A percentile compares a stretch with the other conserved stretches of the same genome.
Conservation (phyloP, 768 basidiomycete genomes). For the Suillus fuscotomentosus region DNA sequence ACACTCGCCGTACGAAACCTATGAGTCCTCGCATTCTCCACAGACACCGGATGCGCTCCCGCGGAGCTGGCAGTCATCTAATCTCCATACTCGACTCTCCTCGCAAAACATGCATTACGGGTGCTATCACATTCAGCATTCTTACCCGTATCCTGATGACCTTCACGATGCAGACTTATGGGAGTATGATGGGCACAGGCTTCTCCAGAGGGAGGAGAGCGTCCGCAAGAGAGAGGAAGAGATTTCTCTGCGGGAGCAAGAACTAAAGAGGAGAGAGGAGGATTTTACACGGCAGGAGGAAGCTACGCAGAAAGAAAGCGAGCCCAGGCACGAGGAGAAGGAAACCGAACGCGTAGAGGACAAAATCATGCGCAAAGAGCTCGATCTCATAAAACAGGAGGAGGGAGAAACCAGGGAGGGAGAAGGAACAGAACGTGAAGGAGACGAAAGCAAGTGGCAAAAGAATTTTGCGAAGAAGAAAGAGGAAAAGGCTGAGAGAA, state of each 20-base stretch:
- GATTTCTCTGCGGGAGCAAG: not conserved
- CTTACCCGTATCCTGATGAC: conserved; percentile 23
- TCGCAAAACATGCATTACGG: conserved; percentile 29
- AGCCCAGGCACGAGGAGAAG: conserved; percentile 10
- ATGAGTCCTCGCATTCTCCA: conserved; percentile 26
- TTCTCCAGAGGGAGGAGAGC: conserved; percentile 32
- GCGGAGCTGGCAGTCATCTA: conserved; percentile 28
- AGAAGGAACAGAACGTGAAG: conserved; percentile 17
- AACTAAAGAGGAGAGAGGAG: conserved; percentile 15
- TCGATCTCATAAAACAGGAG: conserved; percentile 19
- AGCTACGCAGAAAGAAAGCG: conserved; percentile 3
- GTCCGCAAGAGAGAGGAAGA: conserved; percentile 31
- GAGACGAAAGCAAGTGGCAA: conserved; percentile 22
- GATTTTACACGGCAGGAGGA: conserved; percentile 1
- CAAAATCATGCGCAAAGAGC: conserved; percentile 30
- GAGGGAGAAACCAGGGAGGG: conserved; percentile 14
- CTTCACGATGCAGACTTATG: conserved; percentile 27
- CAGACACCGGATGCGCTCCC: conserved; percentile 27
- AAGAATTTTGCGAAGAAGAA: conserved; percentile 23
- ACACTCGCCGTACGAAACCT: conserved; percentile 24
- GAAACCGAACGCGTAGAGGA: conserved; percentile 21
- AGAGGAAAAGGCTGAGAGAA: conserved; percentile 21
- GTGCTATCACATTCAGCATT: conserved; percentile 13
- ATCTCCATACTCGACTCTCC: conserved; percentile 24
- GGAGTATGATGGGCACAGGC: conserved; percentile 29